Evolutionary conservation across 192 early-diverging fungal genomes (phyloP).

Genomic region (Spinellus fusiger): DNA sequence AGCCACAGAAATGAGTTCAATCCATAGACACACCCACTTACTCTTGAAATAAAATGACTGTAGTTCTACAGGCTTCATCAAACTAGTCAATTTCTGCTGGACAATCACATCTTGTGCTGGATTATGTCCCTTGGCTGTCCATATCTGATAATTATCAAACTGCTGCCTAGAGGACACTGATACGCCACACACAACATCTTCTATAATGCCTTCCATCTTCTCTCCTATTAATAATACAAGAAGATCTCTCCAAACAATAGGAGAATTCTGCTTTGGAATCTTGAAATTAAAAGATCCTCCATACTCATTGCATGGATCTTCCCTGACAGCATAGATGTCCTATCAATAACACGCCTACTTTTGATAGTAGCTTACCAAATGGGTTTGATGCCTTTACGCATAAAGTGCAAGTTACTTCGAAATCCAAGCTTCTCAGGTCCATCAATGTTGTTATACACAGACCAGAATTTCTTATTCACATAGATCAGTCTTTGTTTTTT

Average conservation of each 20-base stretch:
- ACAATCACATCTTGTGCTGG: constrained; percentile 2
- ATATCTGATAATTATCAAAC: constrained; percentile 19
- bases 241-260: constrained; percentile 14
- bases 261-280: constrained; percentile 13
- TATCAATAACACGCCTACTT: not conserved
- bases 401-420: constrained; percentile 22
- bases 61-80: constrained; percentile 13
- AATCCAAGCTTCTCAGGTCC: constrained; percentile 20
- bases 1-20: not conserved
- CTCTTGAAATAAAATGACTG: constrained; percentile 24
- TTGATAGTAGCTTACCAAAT: constrained; percentile 16
- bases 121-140: constrained; percentile 6
- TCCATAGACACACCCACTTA: not conserved
- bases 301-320: constrained; percentile 22
- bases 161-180: constrained; percentile 21
- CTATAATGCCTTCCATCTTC: constrained; percentile 10
- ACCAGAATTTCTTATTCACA: constrained; percentile 22
- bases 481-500: not conserved
- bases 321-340: constrained; percentile 6
- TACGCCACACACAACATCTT: constrained; percentile 19
- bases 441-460: constrained; percentile 27
- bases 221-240: constrained; percentile 22
- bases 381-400: constrained; percentile 28
- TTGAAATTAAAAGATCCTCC: constrained; percentile 27
- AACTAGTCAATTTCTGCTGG: not conserved